Evolutionary conservation across 768 basidiomycete genomes (phyloP).

Genomic region (Gyrodon lividus): DNA sequence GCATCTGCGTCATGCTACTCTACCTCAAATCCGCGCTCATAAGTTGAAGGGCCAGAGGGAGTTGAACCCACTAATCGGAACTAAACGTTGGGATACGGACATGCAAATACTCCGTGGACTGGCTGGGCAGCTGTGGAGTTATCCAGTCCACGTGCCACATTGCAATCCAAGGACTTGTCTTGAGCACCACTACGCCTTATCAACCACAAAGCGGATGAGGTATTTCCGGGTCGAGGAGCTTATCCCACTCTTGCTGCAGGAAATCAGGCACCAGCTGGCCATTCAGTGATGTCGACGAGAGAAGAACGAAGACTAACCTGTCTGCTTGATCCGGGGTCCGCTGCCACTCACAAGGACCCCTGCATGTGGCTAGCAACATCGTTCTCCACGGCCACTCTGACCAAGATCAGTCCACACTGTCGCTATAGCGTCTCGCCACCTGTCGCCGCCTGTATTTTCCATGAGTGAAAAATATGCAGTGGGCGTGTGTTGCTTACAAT

Average conservation of each 20-base stretch:
- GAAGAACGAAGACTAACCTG: conserved; percentile 13
- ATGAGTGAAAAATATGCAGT: neutral
- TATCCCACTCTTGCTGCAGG: neutral
- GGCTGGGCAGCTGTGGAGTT: conserved; percentile 8
- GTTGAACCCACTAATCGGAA: neutral
- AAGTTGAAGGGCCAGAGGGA: conserved; percentile 7
- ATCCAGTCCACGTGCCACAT: conserved; percentile 23
- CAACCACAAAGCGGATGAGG: neutral
- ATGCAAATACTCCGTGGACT: neutral
- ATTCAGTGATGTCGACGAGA: conserved; percentile 6
- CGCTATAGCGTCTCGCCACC: neutral
- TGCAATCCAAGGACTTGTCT: neutral
- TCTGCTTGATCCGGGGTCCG: neutral
- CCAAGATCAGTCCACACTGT: neutral
- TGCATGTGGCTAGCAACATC: neutral
- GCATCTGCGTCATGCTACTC: conserved; percentile 7
- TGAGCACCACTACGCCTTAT: too few relatives aligned
- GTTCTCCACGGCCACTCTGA: neutral
- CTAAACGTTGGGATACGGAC: neutral
- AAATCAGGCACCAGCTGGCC: conserved; percentile 1
- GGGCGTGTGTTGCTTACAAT: conserved; percentile 8
- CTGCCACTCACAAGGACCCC: neutral
- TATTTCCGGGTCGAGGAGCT: conserved; percentile 1
- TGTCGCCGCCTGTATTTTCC: neutral
- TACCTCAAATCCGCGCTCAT: neutral